These are phyloP conservation scores for Apiospora saccharicola DNA, from an alignment of 2,329 filamentous ascomycete species.

Conservation along the genomic window DNA sequence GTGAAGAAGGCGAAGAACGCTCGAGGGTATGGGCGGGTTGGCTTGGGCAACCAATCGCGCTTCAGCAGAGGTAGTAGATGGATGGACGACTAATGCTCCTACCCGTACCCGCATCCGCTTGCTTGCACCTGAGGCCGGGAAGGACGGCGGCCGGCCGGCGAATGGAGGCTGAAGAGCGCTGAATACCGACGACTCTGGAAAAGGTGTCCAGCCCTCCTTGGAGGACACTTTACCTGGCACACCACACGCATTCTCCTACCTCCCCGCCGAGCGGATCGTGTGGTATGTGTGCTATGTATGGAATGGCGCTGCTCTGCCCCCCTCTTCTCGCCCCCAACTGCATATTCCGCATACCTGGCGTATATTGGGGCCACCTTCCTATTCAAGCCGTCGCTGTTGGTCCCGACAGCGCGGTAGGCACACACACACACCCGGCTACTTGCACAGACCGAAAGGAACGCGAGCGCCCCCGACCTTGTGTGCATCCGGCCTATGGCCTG, in stretches of 20 bases:
- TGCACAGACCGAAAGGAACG: constrained; percentile 1
- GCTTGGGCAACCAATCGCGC: neutral
- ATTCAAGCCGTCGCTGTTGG: neutral
- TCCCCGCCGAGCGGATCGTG: neutral
- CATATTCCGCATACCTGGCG: constrained; percentile 4
- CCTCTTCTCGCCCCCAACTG: constrained; percentile 4
- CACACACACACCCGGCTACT: neutral
- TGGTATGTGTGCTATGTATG: neutral
- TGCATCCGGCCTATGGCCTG: neutral
- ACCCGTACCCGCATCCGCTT: neutral
- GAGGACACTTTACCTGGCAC: neutral
- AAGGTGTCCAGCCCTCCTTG: neutral
- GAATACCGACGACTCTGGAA: neutral
- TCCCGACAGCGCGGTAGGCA: neutral
- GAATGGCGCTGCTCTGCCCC: constrained; percentile 3
- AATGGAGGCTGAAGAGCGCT: neutral
- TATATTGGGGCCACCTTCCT: constrained; percentile 9
- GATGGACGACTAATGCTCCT: neutral
- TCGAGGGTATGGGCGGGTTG: neutral
- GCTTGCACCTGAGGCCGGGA: neutral
- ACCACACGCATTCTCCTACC: neutral
- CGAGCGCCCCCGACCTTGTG: neutral
- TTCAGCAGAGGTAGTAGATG: neutral
- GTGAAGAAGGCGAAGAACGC: neutral
- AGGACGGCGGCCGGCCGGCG: neutral